Conservation (phyloP, 495 filamentous ascomycete species). For the Hypoxylon trugodes region DNA sequence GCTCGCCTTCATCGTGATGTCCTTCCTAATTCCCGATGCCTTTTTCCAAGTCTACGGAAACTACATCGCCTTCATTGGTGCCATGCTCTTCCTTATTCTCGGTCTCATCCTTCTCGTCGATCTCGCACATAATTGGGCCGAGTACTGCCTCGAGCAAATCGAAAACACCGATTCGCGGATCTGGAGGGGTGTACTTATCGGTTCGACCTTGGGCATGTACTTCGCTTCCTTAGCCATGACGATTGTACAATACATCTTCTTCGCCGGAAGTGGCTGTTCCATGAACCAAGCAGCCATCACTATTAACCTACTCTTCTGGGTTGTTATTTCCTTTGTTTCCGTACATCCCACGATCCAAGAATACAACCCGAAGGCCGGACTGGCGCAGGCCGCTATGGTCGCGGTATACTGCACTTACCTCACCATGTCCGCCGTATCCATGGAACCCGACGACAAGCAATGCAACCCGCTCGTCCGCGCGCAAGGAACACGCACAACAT, state of each 20-base stretch:
- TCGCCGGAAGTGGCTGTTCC: conserved; percentile 79
- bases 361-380: conserved; percentile 88
- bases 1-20: conserved; percentile 84
- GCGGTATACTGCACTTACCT: conserved; percentile 98
- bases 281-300: conserved; percentile 90
- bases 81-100: conserved; percentile 92
- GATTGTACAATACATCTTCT: conserved; percentile 97
- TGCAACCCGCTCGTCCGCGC: conserved; percentile 95
- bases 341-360: conserved; percentile 92
- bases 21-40: conserved; percentile 91
- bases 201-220: conserved; percentile 95
- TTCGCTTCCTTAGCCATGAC: conserved; percentile 89
- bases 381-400: conserved; percentile 97
- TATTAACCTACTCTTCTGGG: conserved; percentile 85
- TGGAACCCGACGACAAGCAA: conserved; percentile 94
- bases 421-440: conserved; percentile 96
- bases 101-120: conserved; percentile 94
- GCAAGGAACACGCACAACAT: conserved; percentile 87
- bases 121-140: conserved; percentile 96
- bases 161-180: conserved; percentile 83
- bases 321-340: conserved; percentile 82
- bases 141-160: conserved; percentile 93
- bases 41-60: conserved; percentile 98
- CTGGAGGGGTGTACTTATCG: conserved; percentile 88
- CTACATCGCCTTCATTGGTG: conserved; percentile 87